phyloP scores from a whole-genome alignment of 257 asterid genomes.

The Thymus mandschuricus region DNA sequence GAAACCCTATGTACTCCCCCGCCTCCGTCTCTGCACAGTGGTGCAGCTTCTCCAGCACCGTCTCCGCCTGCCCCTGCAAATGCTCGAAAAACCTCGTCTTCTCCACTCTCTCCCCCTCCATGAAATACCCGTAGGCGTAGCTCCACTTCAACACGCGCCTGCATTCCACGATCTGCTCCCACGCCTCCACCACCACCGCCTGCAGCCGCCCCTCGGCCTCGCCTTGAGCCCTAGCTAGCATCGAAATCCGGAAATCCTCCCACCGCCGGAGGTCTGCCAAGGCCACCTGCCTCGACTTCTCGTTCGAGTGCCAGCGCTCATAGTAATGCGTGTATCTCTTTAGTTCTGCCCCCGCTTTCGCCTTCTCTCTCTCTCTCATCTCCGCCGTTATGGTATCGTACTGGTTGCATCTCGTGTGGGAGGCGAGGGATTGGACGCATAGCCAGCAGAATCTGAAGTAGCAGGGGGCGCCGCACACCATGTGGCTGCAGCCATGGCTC shows the following conservation, averaged over 20 bases:
- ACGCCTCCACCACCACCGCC: constrained; percentile 39
- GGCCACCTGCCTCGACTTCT: not conserved
- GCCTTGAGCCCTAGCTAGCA: not conserved
- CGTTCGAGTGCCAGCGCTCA: constrained; percentile 17
- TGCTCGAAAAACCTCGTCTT: constrained; percentile 38
- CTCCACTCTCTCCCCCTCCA: not conserved
- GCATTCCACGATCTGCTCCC: constrained; percentile 60
- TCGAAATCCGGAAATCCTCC: no score
- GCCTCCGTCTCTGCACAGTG: constrained; percentile 41
- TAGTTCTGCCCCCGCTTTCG: not conserved
- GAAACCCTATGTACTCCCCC: not conserved
- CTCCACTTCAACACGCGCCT: constrained; percentile 58
- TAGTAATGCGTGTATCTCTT: constrained; percentile 28
- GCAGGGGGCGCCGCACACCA: not conserved
- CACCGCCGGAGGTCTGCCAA: not conserved
- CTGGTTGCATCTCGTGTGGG: not conserved
- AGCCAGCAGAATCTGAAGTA: not conserved
- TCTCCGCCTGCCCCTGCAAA: constrained; percentile 52
- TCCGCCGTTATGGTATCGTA: not conserved
- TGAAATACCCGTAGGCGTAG: constrained; percentile 45
- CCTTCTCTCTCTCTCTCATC: not conserved
- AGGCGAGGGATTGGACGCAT: not conserved
- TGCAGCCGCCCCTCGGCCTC: not conserved
- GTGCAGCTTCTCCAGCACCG: constrained; percentile 47
- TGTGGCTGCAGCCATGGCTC: constrained; percentile 7